These are phyloP conservation scores for Paraleonurus japonicus DNA, from an alignment of 257 asterid genomes.

Conservation along the genomic window DNA sequence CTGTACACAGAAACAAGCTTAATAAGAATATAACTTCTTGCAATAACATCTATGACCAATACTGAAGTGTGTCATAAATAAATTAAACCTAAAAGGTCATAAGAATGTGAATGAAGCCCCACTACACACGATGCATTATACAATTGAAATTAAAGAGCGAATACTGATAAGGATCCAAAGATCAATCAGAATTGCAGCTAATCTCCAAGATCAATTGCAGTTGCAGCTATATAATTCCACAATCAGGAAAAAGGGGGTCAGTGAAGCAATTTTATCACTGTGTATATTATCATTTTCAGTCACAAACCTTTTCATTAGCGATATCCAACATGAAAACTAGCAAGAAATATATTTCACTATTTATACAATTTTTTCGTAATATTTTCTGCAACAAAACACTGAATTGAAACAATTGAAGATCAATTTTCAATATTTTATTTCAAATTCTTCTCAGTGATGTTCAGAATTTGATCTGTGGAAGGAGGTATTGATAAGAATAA, in stretches of 20 bases:
- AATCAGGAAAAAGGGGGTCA: not conserved
- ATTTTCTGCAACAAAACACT: slow-evolving; percentile 3
- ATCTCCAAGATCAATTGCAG: not conserved
- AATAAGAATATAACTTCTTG: not conserved
- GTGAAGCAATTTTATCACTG: not conserved
- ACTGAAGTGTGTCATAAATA: too few relatives aligned
- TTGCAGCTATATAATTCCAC: not conserved
- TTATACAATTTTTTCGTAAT: not conserved
- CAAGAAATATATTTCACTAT: not conserved
- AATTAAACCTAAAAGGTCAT: not conserved
- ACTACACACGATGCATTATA: not conserved
- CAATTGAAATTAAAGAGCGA: not conserved
- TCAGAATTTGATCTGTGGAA: not conserved
- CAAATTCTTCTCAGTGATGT: not conserved
- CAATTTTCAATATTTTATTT: not conserved
- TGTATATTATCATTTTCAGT: not conserved
- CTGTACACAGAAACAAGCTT: slow-evolving; percentile 33
- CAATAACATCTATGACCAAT: not conserved
- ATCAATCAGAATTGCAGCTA: not conserved
- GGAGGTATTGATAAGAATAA: too few relatives aligned
- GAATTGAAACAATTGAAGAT: not conserved
- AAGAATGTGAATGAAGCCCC: not conserved
- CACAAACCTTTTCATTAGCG: not conserved
- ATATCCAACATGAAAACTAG: not conserved
- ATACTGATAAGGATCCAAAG: not conserved